Base-by-base conservation (phyloP, 2,329 filamentous ascomycete genomes). In the Chrysosporium keratinophilum region DNA sequence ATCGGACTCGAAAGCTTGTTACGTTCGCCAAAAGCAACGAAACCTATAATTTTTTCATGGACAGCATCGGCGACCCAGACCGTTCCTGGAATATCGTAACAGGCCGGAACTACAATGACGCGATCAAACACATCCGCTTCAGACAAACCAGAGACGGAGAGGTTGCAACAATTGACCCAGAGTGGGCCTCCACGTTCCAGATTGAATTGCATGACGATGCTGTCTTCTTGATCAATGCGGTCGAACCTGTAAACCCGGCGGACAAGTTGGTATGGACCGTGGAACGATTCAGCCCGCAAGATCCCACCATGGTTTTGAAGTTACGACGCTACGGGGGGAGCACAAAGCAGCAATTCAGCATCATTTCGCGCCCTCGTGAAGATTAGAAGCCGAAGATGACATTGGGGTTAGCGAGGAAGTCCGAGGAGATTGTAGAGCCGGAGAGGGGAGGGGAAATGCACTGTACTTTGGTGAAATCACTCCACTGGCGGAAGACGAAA, bases 311-410 rank as follows among this genome's bases (percentile, higher is more conserved):
- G 23, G 45, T 48, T 48, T 34, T 48, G 28, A 48, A 34, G 20
- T 9, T 48, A 48, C 33, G 45, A 48, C 23, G 28, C 45, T 48
- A 48, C n/a, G 12, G 19, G n/a, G 11, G 20, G 23, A 35, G n/a
- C 19, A 48, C 10, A 48, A 48, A 10, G n/a, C 45, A 48, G n/a
- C 45, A 48, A n/a, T 48, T 48, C n/a, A 48, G 28, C 20, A 48
- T 48, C 12, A 34, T 48, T 35, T n/a, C 45, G 23, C 23, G 45
- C 23, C 28, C 10, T 34, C 11, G n/a, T 12, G 45, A 48, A 15
- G 45, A 48, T 48, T 48, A 48, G 19, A 12, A 17, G 45, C 14
- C 10, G 6, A 35, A 28, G 23, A 3, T 28, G 23, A 28, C 23
- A 28, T 28, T 28, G 23, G 23, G 23, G 23, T 28, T 28, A 28